phyloP scores from a whole-genome alignment of 2,329 filamentous ascomycete species.

The Ophiostoma perfectum region DNA sequence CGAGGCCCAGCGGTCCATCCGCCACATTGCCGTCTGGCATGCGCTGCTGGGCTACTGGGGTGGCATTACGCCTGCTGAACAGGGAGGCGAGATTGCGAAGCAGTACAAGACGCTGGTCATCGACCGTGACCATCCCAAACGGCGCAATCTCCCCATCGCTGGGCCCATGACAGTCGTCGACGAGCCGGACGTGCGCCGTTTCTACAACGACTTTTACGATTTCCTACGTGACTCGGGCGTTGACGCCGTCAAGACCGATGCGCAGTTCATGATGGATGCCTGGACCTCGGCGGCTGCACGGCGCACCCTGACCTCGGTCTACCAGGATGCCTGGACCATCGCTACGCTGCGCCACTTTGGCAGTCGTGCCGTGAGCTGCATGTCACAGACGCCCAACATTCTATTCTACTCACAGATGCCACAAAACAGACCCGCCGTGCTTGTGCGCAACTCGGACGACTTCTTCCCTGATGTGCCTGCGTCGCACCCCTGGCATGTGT shows the following conservation, averaged over 20 bases:
- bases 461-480: constrained; percentile 80
- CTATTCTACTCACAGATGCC: constrained; percentile 81
- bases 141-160: constrained; percentile 46
- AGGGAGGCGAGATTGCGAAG: constrained; percentile 65
- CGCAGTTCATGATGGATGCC: constrained; percentile 81
- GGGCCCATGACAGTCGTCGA: constrained; percentile 68
- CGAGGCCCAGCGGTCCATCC: constrained; percentile 62
- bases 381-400: constrained; percentile 83
- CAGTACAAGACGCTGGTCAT: constrained; percentile 70
- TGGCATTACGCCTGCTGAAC: constrained; percentile 57
- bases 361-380: constrained; percentile 79
- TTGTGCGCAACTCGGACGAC: constrained; percentile 82
- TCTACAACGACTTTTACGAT: constrained; percentile 87
- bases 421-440: constrained; percentile 64
- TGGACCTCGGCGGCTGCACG: constrained; percentile 63
- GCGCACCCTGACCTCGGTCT: constrained; percentile 64
- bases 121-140: constrained; percentile 44
- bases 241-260: constrained; percentile 88
- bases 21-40: constrained; percentile 91
- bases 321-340: constrained; percentile 81
- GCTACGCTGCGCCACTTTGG: constrained; percentile 73
- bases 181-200: constrained; percentile 63
- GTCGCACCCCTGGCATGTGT: constrained; percentile 92
- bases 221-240: constrained; percentile 72
- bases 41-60: constrained; percentile 86